Percentiles rank a stretch among this genome's conserved stretches.
These are phyloP conservation scores for Rhodotorula toruloides DNA, from an alignment of 768 basidiomycete species.

Conservation along the genomic window DNA sequence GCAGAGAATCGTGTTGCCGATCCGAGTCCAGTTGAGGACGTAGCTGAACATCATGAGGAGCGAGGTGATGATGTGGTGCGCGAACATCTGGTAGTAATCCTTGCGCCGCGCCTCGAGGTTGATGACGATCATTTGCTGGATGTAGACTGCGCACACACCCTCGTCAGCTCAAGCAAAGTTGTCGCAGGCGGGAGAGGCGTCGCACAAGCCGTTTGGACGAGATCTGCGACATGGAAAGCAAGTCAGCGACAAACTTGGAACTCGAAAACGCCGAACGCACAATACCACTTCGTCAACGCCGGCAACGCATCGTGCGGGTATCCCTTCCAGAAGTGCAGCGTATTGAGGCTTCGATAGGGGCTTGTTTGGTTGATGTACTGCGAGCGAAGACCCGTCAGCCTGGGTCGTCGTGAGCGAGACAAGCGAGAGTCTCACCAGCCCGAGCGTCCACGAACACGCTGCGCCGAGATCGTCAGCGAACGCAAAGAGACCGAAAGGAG, in stretches of 20 bases:
- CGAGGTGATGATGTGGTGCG: constrained; percentile 87
- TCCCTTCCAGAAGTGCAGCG: constrained; percentile 63
- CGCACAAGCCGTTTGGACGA: constrained; percentile 39
- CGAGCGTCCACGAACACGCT: constrained; percentile 63
- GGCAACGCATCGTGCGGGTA: constrained; percentile 80
- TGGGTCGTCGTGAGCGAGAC: background rate
- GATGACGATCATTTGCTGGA: constrained; percentile 84
- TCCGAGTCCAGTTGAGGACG: constrained; percentile 73
- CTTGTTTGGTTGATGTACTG: constrained; percentile 76
- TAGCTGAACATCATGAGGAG: constrained; percentile 72
- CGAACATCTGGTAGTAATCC: constrained; percentile 70
- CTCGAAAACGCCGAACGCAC: background rate
- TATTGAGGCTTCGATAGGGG: constrained; percentile 62
- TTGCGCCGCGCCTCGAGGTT: constrained; percentile 87
- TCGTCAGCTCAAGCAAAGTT: constrained; percentile 56
- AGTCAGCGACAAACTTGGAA: background rate
- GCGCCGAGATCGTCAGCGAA: background rate
- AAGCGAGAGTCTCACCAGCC: constrained; percentile 58
- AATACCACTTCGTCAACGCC: constrained; percentile 66
- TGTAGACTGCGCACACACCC: constrained; percentile 75
- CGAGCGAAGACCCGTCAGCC: constrained; percentile 5
- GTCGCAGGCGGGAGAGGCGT: background rate
- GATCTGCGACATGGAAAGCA: constrained; percentile 17
- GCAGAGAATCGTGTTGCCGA: constrained; percentile 82
- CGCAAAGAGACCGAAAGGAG: background rate